Percentiles rank a stretch among this genome's conserved stretches.
phyloP scores from a whole-genome alignment of 345 rosid genomes.

The Nasturtium officinale region DNA sequence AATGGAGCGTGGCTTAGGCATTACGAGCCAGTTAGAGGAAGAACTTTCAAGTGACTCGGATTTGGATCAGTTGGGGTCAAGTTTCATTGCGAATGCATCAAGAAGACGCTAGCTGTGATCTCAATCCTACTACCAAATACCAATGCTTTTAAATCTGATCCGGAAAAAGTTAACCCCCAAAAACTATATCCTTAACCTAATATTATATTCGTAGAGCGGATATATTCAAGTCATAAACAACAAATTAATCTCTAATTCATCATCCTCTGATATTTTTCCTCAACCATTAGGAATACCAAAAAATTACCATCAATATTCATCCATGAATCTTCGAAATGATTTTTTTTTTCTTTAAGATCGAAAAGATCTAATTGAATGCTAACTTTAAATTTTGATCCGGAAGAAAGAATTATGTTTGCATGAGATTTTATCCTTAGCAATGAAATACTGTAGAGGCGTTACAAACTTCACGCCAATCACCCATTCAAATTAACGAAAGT shows the following conservation, averaged over 20 bases:
- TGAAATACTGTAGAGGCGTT: neutral
- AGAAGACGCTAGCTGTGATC: slow-evolving; percentile 59
- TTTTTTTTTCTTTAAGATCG: neutral
- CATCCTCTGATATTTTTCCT: neutral
- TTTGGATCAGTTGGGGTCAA: slow-evolving; percentile 46
- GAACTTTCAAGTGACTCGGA: slow-evolving; percentile 46
- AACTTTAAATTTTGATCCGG: too few species aligned
- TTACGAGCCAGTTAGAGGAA: slow-evolving; percentile 68
- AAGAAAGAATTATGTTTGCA: too few species aligned
- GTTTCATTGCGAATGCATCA: slow-evolving; percentile 67
- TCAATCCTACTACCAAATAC: neutral
- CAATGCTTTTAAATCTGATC: neutral
- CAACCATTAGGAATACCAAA: too few species aligned
- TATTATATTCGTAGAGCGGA: neutral
- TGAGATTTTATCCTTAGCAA: neutral
- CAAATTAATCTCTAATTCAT: too few species aligned
- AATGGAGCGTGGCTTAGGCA: slow-evolving; percentile 89
- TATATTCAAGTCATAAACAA: neutral
- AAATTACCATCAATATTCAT: neutral
- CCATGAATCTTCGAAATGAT: neutral
- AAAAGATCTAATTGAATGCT: too few species aligned
- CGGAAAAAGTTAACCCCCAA: neutral
- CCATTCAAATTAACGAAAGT: neutral
- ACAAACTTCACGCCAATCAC: neutral
- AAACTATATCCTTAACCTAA: neutral